These are phyloP conservation scores for Ramularia endophylla DNA, from an alignment of 2,329 filamentous ascomycete genomes.

Conservation along the genomic window DNA sequence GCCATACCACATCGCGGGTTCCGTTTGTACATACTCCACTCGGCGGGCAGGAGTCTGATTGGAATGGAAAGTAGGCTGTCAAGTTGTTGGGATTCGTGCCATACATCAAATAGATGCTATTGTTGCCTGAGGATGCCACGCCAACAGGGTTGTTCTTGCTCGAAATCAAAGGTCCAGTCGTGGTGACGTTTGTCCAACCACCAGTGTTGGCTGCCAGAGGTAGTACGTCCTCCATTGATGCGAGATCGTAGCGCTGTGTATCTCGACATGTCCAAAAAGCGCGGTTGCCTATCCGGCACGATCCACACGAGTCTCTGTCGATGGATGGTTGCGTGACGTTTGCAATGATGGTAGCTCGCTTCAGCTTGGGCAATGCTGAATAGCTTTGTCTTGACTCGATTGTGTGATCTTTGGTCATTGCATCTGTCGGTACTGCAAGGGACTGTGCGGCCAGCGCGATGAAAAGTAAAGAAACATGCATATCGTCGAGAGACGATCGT, in stretches of 20 bases:
- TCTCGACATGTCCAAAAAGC: slow-evolving; percentile 25
- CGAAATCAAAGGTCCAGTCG: background rate
- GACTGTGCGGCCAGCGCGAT: slow-evolving; percentile 7
- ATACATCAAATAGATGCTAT: slow-evolving; percentile 19
- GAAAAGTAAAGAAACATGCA: background rate
- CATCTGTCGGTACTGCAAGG: slow-evolving; percentile 7
- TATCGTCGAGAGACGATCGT: too few species aligned
- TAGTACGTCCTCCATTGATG: slow-evolving; percentile 5
- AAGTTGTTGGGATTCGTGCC: slow-evolving; percentile 8
- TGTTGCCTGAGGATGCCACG: slow-evolving; percentile 14
- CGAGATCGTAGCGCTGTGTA: slow-evolving; percentile 12
- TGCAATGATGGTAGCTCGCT: slow-evolving; percentile 12
- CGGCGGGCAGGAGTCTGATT: slow-evolving; percentile 14
- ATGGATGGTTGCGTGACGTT: slow-evolving; percentile 20
- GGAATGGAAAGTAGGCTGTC: slow-evolving; percentile 16
- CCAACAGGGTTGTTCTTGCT: slow-evolving; percentile 8
- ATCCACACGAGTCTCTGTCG: slow-evolving; percentile 23
- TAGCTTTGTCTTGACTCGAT: background rate
- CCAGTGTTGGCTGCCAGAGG: slow-evolving; percentile 19
- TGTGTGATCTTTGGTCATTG: background rate
- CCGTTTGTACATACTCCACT: slow-evolving; percentile 18
- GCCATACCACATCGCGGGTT: slow-evolving; percentile 21
- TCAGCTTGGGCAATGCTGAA: slow-evolving; percentile 11
- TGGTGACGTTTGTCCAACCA: slow-evolving; percentile 18
- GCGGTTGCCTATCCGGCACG: slow-evolving; percentile 13